Conservation (phyloP, 192 early-diverging fungal genomes). For the Polychytrium aggregatum region DNA sequence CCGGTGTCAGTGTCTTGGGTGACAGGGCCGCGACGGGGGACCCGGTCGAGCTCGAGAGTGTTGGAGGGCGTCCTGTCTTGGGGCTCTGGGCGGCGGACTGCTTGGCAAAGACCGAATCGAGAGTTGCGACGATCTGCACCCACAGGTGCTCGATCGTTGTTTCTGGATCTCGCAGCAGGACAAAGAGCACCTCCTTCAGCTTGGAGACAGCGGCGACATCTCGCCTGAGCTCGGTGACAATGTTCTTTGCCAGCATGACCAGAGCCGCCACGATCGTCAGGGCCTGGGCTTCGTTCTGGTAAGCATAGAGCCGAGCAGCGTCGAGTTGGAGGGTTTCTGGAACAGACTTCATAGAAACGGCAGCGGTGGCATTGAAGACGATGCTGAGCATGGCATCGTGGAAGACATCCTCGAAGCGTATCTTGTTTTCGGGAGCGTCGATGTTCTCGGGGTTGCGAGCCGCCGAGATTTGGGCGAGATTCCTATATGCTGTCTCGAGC, state of each 20-base stretch:
- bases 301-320: slow-evolving; percentile 41
- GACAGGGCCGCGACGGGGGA: not conserved
- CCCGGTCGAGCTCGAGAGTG: not conserved
- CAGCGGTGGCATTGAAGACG: slow-evolving; percentile 32
- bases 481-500: slow-evolving; percentile 33
- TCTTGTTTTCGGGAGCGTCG: slow-evolving; percentile 18
- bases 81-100: slow-evolving; percentile 11
- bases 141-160: slow-evolving; percentile 23
- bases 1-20: slow-evolving; percentile 13
- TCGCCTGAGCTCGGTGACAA: slow-evolving; percentile 26
- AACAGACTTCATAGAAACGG: slow-evolving; percentile 19
- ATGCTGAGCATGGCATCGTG: slow-evolving; percentile 38
- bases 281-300: slow-evolving; percentile 64
- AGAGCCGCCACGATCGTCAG: slow-evolving; percentile 55
- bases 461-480: slow-evolving; percentile 14
- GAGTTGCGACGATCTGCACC: slow-evolving; percentile 10
- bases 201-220: slow-evolving; percentile 8
- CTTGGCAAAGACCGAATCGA: slow-evolving; percentile 1
- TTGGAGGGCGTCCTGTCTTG: slow-evolving; percentile 1
- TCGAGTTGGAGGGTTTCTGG: slow-evolving; percentile 68
- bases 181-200: slow-evolving; percentile 22
- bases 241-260: slow-evolving; percentile 59
- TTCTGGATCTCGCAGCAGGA: slow-evolving; percentile 11
- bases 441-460: slow-evolving; percentile 47
- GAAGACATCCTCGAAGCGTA: slow-evolving; percentile 37